Percentiles rank a stretch among this genome's conserved stretches.
Evolutionary conservation across 2,329 filamentous ascomycete genomes (phyloP).

Genomic region (Dendryphion nanum): DNA sequence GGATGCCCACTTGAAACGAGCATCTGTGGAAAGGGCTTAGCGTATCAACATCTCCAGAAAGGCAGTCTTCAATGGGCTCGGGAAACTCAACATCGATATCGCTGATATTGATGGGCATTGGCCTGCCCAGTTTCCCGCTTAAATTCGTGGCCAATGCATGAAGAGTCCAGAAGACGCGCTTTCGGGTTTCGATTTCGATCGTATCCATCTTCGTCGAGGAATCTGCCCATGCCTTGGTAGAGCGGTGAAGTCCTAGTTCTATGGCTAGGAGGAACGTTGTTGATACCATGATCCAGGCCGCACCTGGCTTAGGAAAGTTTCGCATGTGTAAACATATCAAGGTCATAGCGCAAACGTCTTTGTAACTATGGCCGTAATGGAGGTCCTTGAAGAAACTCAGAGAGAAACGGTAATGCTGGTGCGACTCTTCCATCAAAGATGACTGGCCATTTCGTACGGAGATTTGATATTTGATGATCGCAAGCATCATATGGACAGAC

Average conservation of each 20-base stretch:
- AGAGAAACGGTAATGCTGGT: slow-evolving; percentile 76
- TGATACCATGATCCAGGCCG: slow-evolving; percentile 66
- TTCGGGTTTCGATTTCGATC: slow-evolving; percentile 74
- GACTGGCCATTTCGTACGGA: slow-evolving; percentile 63
- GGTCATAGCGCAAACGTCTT: slow-evolving; percentile 70
- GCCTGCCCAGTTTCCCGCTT: slow-evolving; percentile 72
- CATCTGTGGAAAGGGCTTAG: slow-evolving; percentile 54
- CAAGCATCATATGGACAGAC: slow-evolving; percentile 75
- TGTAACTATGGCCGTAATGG: slow-evolving; percentile 58
- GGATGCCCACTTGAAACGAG: slow-evolving; percentile 65
- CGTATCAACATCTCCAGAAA: slow-evolving; percentile 57
- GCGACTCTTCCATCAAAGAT: slow-evolving; percentile 62
- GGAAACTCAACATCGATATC: slow-evolving; percentile 81
- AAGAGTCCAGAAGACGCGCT: slow-evolving; percentile 75
- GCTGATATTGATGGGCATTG: slow-evolving; percentile 70
- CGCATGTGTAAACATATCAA: slow-evolving; percentile 72
- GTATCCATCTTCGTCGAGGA: slow-evolving; percentile 44
- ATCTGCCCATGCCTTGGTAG: slow-evolving; percentile 58
- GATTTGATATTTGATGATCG: slow-evolving; percentile 74
- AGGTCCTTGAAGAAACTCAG: slow-evolving; percentile 68
- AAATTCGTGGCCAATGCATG: slow-evolving; percentile 66
- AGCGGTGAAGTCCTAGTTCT: slow-evolving; percentile 73
- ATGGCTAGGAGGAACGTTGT: slow-evolving; percentile 67
- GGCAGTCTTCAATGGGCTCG: slow-evolving; percentile 67
- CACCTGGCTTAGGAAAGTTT: slow-evolving; percentile 75